Evolutionary conservation across 2,329 filamentous ascomycete species (phyloP).

Genomic region (Beauveria sp.): DNA sequence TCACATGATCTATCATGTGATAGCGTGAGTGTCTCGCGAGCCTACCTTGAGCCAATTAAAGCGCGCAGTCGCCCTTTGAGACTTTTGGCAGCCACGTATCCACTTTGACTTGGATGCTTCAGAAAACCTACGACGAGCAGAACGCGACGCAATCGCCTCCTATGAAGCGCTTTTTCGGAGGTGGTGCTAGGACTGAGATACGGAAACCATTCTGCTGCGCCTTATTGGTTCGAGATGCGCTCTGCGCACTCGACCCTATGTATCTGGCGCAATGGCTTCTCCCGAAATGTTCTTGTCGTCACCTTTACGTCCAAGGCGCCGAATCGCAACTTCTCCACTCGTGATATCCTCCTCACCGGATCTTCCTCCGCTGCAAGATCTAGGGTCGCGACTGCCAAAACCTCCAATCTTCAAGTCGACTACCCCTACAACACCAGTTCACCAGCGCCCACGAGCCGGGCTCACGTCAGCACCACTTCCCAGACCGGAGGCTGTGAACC

Average conservation of each 20-base stretch:
- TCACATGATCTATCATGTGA: conserved; percentile 30
- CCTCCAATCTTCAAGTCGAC: background rate
- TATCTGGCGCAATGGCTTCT: conserved; percentile 25
- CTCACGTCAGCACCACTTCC: background rate
- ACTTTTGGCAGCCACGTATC: background rate
- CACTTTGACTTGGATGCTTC: background rate
- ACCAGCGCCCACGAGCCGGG: too few species aligned
- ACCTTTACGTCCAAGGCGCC: conserved; percentile 20
- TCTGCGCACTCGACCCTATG: conserved; percentile 32
- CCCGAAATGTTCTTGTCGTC: conserved; percentile 25
- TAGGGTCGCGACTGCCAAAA: conserved; percentile 30
- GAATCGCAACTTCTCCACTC: conserved; percentile 26
- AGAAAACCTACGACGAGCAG: background rate
- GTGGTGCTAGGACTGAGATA: background rate
- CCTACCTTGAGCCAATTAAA: background rate
- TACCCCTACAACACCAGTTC: background rate
- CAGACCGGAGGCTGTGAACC: background rate
- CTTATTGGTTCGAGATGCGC: conserved; percentile 34
- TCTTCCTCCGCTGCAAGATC: conserved; percentile 44
- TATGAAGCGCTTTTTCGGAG: background rate
- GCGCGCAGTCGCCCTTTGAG: conserved; percentile 1
- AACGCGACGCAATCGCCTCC: background rate
- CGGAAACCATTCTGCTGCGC: conserved; percentile 9
- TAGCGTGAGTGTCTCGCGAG: conserved; percentile 24
- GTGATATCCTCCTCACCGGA: conserved; percentile 44